Percentiles rank a stretch among this genome's conserved stretches.
phyloP scores from a whole-genome alignment of 768 basidiomycete species.

The Mycena belliarum region DNA sequence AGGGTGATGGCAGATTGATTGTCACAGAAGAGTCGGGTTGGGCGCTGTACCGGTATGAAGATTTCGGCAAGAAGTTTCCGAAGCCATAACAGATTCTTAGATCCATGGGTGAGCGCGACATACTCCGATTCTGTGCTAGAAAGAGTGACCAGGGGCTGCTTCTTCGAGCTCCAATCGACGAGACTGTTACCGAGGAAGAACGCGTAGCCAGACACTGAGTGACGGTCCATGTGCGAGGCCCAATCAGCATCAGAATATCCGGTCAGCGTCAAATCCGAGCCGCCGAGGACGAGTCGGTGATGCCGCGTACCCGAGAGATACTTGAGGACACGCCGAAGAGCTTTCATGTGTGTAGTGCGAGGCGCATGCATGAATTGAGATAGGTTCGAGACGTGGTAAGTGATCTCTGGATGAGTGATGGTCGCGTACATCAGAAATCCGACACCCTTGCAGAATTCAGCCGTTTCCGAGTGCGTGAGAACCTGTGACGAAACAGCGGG shows the following conservation, averaged over 20 bases:
- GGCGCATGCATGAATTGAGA: neutral
- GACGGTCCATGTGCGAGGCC: neutral
- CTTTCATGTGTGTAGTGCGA: neutral
- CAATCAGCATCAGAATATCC: neutral
- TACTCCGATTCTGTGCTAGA: neutral
- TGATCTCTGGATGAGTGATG: neutral
- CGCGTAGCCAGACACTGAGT: neutral
- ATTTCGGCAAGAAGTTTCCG: neutral
- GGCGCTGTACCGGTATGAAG: neutral
- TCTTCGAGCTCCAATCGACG: neutral
- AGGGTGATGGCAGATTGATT: neutral
- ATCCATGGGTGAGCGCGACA: neutral
- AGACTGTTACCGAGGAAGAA: neutral
- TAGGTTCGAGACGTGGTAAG: neutral
- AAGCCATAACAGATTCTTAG: neutral
- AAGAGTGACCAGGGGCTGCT: neutral
- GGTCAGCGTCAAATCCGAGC: neutral
- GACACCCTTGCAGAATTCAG: too few relatives aligned
- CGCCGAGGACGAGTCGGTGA: neutral
- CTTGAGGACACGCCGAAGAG: neutral
- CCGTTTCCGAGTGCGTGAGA: too few relatives aligned
- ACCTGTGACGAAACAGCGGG: too few relatives aligned
- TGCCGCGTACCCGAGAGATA: neutral
- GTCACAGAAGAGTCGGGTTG: neutral
- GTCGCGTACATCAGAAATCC: neutral